Base-by-base conservation (phyloP, 495 filamentous ascomycete genomes). In the Aspergillus kassunensis region DNA sequence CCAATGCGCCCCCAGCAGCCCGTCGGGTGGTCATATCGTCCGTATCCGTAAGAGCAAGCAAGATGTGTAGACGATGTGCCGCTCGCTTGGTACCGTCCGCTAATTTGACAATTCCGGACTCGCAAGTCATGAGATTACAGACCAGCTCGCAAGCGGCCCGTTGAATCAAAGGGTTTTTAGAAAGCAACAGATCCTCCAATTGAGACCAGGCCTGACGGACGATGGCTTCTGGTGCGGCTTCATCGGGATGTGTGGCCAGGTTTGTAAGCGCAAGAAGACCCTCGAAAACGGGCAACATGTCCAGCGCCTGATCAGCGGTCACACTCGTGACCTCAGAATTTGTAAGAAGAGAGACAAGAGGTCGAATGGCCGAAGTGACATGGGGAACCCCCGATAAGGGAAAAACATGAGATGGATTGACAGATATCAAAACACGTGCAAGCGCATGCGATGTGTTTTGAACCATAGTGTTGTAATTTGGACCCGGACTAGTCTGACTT, bases 241-340 rank as follows among this genome's bases (percentile, higher is more conserved):
- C 76, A 61, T 89, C 80, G 23, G 86, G 80, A 13, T 83, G 82
- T 0, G 90, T 91, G 1, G 92, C 93, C 7, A 97, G 79, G 59
- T 98, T 98, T 1, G 93, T 96, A 24, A 98, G 80, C 2, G 93
- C 95, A 49, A 97, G 82, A 12, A 97, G 77, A 2, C 87, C 79
- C 63, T 98, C 93, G 61, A 97, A 98, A 3, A 86, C 81, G 0
- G 91, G 89, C 6, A 97, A 78, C n/a, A 97, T 83, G 63, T 92
- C 84, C 37, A 86, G 81, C 1, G 82, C 79, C 12, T 88, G 86
- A 19, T 84, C 80, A 18, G 68, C 64, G 1, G 76, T 70, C 31
- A 73, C 43, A 16, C 57, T 61, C 0, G 63, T 53, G 9, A 63
- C 57, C 29, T 72, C 69, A 30, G 83, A 75, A 6, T 77, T 70